Base-by-base conservation (phyloP, 352 stramenopile genomes). In the Globisporangium mamillatum region DNA sequence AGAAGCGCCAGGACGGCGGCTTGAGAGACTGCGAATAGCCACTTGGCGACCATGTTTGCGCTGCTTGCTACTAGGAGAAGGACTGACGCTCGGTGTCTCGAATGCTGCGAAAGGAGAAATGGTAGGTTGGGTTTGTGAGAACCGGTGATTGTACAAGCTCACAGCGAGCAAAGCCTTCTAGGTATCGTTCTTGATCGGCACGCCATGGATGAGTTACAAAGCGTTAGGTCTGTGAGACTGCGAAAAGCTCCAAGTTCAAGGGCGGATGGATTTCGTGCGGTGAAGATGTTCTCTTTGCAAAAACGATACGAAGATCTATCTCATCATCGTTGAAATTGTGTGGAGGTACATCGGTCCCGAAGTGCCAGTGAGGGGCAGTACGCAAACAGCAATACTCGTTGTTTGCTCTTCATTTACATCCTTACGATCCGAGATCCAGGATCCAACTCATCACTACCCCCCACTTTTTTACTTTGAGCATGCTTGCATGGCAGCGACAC, bases 1-100 rank as follows among this genome's bases (percentile, higher is more conserved):
- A 60, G 34, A n/a, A 68, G 18, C 52, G 34, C 20, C 12, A 48
- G 20, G 4, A 44, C 27, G 16, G 27, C 25, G 12, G 5, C 55
- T 9, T 46, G 27, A 0, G 32, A 34, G 14, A 24, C 27, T 8
- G 56, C 27, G 18, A 69, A 52, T 24, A 69, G 63, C 41, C 27
- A 68, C 36, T 41, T 55, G 27, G 66, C 36, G 34, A 62, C 44
- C 66, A 71, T 71, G 14, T 22, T 61, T 44, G 9, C 41, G 18
- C 29, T 20, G 22, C 8, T 36, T 36, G 16, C 6, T 36, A 5
- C 25, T 16, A 20, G 12, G 29, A 48, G 56, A 29, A 41, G 18
- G 25, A 25, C 14, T 60, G 53, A 4, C 7, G 29, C 16, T 25
- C 27, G 18, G 18, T 61, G 56, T 5, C 20, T 46, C 22, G 20